phyloP scores from a whole-genome alignment of 345 rosid species.

The Balakata baccata region DNA sequence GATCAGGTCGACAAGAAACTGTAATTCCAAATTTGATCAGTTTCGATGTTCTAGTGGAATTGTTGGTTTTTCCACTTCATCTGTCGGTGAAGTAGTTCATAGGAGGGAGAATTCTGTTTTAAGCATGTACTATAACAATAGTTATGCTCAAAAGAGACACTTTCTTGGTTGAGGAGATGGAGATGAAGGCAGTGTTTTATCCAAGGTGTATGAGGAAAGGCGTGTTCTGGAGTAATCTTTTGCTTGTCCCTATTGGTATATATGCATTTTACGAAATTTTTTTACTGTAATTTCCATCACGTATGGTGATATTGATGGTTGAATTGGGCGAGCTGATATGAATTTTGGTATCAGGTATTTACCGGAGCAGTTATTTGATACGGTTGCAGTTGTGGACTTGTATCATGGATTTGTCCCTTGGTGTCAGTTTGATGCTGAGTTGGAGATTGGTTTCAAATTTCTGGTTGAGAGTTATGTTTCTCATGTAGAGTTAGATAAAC shows the following conservation, averaged over 20 bases:
- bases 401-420: constrained; percentile 96
- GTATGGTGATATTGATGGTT: not conserved
- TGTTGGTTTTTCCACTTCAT: constrained; percentile 33
- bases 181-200: constrained; percentile 73
- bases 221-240: constrained; percentile 72
- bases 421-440: constrained; percentile 96
- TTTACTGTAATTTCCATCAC: too few relatives aligned
- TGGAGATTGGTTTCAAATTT: constrained; percentile 95
- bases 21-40: constrained; percentile 24
- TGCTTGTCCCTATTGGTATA: not conserved
- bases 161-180: constrained; percentile 95
- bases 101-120: constrained; percentile 13
- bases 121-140: constrained; percentile 11
- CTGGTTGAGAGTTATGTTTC: constrained; percentile 90
- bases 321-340: not conserved
- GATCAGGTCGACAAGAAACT: constrained; percentile 25
- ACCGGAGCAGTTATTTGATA: constrained; percentile 86
- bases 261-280: too few relatives aligned
- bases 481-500: constrained; percentile 67
- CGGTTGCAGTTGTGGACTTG: constrained; percentile 92
- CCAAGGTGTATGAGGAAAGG: constrained; percentile 82
- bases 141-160: constrained; percentile 49
- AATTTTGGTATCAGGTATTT: constrained; percentile 50
- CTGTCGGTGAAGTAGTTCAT: constrained; percentile 17
- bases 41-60: constrained; percentile 42